Evolutionary conservation across 257 asterid genomes (phyloP).

Genomic region (Petrea volubilis): DNA sequence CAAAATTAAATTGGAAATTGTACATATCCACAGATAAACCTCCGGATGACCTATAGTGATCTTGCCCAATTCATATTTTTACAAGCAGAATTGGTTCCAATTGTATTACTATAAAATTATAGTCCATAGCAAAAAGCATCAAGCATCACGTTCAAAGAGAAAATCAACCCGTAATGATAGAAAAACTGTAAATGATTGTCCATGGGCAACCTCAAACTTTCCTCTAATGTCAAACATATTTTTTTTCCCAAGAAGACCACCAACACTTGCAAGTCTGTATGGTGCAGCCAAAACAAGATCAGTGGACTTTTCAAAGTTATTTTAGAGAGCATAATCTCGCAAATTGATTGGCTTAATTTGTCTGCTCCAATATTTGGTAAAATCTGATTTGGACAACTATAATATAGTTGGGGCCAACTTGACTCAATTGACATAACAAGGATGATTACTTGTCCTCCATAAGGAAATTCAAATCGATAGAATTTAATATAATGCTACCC

Average conservation of each 20-base stretch:
- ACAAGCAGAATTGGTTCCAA: background rate
- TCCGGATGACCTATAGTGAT: background rate
- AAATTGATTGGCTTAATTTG: background rate
- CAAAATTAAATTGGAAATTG: conserved; percentile 8
- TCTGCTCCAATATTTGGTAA: background rate
- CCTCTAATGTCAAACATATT: background rate
- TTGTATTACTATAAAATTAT: background rate
- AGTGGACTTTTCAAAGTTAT: background rate
- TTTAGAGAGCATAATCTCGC: background rate
- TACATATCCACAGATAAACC: conserved; percentile 6
- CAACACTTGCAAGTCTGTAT: background rate
- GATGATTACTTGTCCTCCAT: background rate
- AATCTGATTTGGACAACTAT: background rate
- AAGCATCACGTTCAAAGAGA: background rate
- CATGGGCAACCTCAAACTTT: background rate
- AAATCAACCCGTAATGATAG: background rate
- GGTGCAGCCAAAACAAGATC: background rate
- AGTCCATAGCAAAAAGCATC: background rate
- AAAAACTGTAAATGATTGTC: background rate
- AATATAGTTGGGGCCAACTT: conserved; percentile 1
- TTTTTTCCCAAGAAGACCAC: background rate
- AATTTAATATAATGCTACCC: background rate
- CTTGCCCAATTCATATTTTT: background rate
- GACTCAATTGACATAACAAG: background rate
- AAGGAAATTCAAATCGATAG: too few species aligned